A percentile compares a stretch with the other conserved stretches of the same genome.
Conservation (phyloP, 2,329 filamentous ascomycete genomes). For the Scorias spongiosa region DNA sequence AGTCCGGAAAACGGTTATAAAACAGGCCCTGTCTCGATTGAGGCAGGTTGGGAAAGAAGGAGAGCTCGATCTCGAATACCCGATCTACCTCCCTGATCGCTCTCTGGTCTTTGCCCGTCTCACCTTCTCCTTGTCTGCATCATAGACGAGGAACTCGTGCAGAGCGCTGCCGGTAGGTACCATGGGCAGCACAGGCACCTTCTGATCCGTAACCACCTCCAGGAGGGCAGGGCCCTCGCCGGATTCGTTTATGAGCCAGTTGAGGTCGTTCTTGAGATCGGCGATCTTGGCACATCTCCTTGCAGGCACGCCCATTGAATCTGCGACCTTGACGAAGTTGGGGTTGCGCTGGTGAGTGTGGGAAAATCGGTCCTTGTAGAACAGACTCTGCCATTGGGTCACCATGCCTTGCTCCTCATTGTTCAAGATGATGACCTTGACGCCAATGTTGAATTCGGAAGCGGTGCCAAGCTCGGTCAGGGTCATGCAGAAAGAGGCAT, state of each 20-base stretch:
- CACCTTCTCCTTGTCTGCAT: conserved; percentile 42
- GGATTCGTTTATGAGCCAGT: conserved; percentile 63
- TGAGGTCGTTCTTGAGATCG: conserved; percentile 61
- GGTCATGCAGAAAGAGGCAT: conserved; percentile 99
- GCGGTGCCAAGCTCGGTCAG: conserved; percentile 88
- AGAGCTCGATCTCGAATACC: too few species aligned
- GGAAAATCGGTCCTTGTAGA: conserved; percentile 85
- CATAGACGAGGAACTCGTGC: conserved; percentile 86
- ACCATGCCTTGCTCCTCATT: conserved; percentile 99
- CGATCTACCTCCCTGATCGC: conserved; percentile 19
- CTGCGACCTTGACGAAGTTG: conserved; percentile 85
- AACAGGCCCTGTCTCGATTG: too few species aligned
- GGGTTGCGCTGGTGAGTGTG: conserved; percentile 92
- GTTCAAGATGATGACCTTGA: conserved; percentile 90
- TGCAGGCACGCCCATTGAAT: conserved; percentile 77
- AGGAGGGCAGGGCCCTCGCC: conserved; percentile 82
- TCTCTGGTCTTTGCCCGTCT: conserved; percentile 21
- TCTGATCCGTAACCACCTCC: conserved; percentile 77
- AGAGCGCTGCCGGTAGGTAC: conserved; percentile 75
- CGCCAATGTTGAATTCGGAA: conserved; percentile 87
- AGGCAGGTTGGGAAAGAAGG: too few species aligned
- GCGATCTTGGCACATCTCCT: conserved; percentile 57
- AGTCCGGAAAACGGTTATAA: too few species aligned
- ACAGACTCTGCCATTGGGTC: conserved; percentile 94
- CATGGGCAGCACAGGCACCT: conserved; percentile 95